Conservation (phyloP, 305 asterid genomes). For the Monarda citriodora region DNA sequence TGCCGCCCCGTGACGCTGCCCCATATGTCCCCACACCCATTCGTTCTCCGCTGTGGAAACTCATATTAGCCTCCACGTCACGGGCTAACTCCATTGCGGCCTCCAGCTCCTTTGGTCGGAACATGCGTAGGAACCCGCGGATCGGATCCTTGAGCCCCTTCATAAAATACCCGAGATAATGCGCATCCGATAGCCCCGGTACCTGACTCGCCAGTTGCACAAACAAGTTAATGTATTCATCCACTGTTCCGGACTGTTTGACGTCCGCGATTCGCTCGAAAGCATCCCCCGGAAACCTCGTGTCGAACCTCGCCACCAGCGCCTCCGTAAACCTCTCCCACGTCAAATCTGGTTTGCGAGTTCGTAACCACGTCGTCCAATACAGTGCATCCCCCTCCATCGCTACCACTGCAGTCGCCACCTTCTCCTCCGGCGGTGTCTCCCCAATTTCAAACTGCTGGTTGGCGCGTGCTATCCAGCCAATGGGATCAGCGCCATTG, state of each 20-base stretch:
- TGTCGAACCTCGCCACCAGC: neutral
- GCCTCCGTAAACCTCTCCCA: neutral
- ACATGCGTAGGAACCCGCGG: neutral
- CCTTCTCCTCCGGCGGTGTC: neutral
- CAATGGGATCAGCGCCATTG: too few relatives aligned
- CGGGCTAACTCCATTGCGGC: neutral
- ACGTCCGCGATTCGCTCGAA: neutral
- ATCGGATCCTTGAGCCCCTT: neutral
- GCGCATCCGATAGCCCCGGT: too few relatives aligned
- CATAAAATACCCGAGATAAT: neutral
- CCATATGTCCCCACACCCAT: too few relatives aligned
- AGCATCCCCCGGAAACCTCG: neutral
- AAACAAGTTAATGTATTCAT: neutral
- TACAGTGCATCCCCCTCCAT: neutral
- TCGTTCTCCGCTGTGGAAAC: too few relatives aligned
- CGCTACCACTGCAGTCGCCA: neutral
- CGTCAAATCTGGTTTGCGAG: too few relatives aligned
- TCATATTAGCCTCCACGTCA: neutral
- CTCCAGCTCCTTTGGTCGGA: neutral
- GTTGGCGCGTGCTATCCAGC: too few relatives aligned
- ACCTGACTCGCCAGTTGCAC: neutral
- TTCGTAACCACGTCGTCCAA: neutral
- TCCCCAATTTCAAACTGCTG: neutral
- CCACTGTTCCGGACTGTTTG: neutral
- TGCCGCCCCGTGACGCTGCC: too few relatives aligned